Evolutionary conservation across 179 eudicot species (phyloP).

Genomic region (Amaranthus tricolor): DNA sequence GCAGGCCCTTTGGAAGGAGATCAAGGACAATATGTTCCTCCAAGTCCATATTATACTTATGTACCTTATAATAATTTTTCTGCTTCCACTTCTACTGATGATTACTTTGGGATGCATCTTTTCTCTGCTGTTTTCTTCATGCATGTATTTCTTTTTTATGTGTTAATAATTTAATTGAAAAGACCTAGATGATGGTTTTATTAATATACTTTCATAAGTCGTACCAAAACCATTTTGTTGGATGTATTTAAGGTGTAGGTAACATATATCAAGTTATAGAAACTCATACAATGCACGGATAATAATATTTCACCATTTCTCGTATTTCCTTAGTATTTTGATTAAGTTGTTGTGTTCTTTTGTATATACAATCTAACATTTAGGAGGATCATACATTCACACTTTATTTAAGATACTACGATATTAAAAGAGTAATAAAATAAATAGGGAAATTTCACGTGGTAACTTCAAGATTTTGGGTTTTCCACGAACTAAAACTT

Average conservation of each 20-base stretch:
- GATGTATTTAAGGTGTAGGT: not conserved
- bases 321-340: too few relatives aligned
- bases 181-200: not conserved
- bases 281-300: too few relatives aligned
- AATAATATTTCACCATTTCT: too few relatives aligned
- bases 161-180: not conserved
- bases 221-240: not conserved
- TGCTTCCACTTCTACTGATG: conserved; percentile 10
- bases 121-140: conserved; percentile 2
- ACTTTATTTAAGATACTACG: too few relatives aligned
- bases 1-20: conserved; percentile 6
- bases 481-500: too few relatives aligned
- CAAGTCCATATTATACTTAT: conserved; percentile 29
- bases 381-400: too few relatives aligned
- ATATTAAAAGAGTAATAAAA: too few relatives aligned
- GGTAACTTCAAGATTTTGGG: too few relatives aligned
- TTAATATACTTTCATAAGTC: not conserved
- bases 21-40: conserved; percentile 26
- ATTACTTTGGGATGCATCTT: conserved; percentile 4
- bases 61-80: conserved; percentile 30
- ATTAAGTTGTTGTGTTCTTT: too few relatives aligned
- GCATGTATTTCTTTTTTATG: conserved; percentile 16
- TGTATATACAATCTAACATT: too few relatives aligned
- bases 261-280: not conserved
- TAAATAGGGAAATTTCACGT: too few relatives aligned